These are phyloP conservation scores for Cladophialophora psammophila DNA, from an alignment of 2,329 filamentous ascomycete genomes.

Conservation along the genomic window DNA sequence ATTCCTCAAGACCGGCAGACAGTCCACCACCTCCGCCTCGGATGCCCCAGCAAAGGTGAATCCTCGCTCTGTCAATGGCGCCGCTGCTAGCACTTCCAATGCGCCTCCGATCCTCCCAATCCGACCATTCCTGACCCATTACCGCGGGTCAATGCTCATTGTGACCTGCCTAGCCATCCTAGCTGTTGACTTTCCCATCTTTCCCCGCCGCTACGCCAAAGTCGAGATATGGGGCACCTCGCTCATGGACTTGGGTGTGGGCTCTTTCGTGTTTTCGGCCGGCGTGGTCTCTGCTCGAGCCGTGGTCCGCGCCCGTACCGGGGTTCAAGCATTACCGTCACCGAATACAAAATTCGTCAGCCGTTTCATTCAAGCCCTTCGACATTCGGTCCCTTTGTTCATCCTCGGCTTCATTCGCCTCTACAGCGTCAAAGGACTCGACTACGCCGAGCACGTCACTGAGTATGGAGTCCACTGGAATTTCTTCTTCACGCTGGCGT, in stretches of 20 bases:
- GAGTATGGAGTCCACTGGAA: conserved; percentile 99
- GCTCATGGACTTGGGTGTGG: conserved; percentile 97
- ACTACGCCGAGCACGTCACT: conserved; percentile 96
- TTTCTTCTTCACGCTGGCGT: conserved; percentile 95
- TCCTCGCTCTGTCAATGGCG: background rate
- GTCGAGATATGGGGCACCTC: conserved; percentile 99
- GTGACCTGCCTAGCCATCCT: conserved; percentile 89
- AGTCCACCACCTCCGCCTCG: conserved; percentile 1
- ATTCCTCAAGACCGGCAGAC: conserved; percentile 39
- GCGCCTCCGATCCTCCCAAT: conserved; percentile 48
- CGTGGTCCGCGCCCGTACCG: conserved; percentile 50
- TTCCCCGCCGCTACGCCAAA: conserved; percentile 94
- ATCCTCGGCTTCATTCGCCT: conserved; percentile 81
- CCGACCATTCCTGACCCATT: conserved; percentile 91
- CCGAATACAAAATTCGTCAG: conserved; percentile 50
- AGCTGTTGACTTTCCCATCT: conserved; percentile 94
- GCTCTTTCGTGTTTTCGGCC: conserved; percentile 94
- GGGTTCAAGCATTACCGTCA: background rate
- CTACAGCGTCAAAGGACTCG: conserved; percentile 87
- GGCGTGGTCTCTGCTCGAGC: conserved; percentile 88
- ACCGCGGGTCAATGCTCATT: conserved; percentile 89
- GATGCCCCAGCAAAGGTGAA: conserved; percentile 16
- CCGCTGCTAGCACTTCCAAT: background rate
- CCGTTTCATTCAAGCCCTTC: conserved; percentile 71
- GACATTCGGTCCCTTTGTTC: conserved; percentile 84